Evolutionary conservation across 768 basidiomycete species (phyloP), one percentile per base, ranked within the genome.

Genomic region (Fomitopsis pulvina): DNA sequence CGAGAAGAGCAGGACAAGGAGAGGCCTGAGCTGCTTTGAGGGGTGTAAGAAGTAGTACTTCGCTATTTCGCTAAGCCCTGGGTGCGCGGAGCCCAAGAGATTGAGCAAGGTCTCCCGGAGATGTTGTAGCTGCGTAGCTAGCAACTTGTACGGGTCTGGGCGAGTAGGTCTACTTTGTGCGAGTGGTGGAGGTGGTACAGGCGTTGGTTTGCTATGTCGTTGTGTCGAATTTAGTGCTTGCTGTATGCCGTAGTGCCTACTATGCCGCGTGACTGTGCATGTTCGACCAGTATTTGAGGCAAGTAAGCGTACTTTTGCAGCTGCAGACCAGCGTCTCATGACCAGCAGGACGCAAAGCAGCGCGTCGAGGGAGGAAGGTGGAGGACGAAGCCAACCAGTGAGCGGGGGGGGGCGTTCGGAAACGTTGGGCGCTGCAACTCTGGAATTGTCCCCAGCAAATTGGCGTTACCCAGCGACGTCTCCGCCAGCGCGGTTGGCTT

Each of bases 21-120:
- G 70, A 2, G 96, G 92, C 5, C 96, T 80, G 24, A 98, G 73
- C 62, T 97, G 93, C 62, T 93, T 93, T 10, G 92, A 89, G 12
- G 86, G 85, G 51, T 88, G 82, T 43, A 85, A 69, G 64, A 97
- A 97, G 71, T 96, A 97, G 68, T 90, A 93, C 56, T 89, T 80
- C 2, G 95, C 93, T 47, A 96, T 83, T 45, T 88, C 83, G 52
- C 85, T 81, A 45, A 98, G 81, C 3, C 83, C 80, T 1, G 95
- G 89, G 65, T 97, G 91, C 7, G 92, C 87, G 2, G 89, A 85
- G 18, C 92, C 93, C 6, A 98, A 77, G 34, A 98, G 76, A 52
- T 73, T 70, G 52, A 92, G 73, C 39, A 98, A 74, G 44, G 79
- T 84, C 18, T 77, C 73, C 50, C 85, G 83, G 37, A 99, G 72